phyloP scores from a whole-genome alignment of 805 yeast genomes.

The Candida adriatica region DNA sequence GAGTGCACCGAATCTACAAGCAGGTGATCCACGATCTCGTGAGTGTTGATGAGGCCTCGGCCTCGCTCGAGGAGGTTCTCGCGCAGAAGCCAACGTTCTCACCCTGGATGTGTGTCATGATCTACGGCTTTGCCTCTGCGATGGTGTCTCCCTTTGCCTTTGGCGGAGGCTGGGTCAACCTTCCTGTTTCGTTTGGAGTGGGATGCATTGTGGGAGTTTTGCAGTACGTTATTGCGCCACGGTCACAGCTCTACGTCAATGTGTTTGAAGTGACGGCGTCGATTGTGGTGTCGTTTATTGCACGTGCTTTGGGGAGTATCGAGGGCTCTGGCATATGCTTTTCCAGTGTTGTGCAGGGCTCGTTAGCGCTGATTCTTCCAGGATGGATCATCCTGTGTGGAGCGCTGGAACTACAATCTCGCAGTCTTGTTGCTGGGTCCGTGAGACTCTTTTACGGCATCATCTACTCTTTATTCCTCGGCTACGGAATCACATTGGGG shows the following conservation, averaged over 20 bases:
- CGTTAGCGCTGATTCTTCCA: constrained; percentile 83
- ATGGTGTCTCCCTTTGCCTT: constrained; percentile 83
- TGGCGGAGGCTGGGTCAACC: constrained; percentile 80
- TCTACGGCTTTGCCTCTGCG: constrained; percentile 76
- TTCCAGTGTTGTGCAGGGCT: constrained; percentile 84
- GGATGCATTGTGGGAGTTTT: constrained; percentile 78
- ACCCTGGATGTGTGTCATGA: constrained; percentile 70
- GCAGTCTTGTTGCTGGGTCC: constrained; percentile 87
- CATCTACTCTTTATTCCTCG: constrained; percentile 81
- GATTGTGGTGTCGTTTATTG: constrained; percentile 77
- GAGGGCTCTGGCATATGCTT: constrained; percentile 64
- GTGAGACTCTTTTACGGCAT: constrained; percentile 96
- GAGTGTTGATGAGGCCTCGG: constrained; percentile 83
- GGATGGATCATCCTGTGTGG: constrained; percentile 93
- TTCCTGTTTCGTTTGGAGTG: constrained; percentile 75
- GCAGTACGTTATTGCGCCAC: constrained; percentile 74
- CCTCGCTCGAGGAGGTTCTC: constrained; percentile 60
- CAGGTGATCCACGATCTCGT: constrained; percentile 82
- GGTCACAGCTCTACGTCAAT: constrained; percentile 74
- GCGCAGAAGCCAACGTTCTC: constrained; percentile 54
- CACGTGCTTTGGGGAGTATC: constrained; percentile 85
- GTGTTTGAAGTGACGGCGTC: constrained; percentile 89
- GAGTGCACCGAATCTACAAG: constrained; percentile 78
- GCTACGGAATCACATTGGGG: constrained; percentile 91
- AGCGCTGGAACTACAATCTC: constrained; percentile 83